Evolutionary conservation across 176 grass and related monocot genomes (phyloP).

Genomic region (Triticum timopheevii): DNA sequence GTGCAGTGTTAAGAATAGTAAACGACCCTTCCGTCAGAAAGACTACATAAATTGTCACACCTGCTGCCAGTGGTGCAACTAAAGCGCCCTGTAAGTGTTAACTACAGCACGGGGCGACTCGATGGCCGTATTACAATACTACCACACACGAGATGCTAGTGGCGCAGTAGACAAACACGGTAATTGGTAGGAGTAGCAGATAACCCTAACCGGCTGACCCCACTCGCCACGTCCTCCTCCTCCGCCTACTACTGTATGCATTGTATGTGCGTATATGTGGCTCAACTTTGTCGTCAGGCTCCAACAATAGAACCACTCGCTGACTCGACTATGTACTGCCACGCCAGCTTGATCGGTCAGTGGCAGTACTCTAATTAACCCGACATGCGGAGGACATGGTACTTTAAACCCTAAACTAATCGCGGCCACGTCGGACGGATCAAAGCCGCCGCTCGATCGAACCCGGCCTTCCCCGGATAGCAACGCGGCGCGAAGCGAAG

Average conservation of each 20-base stretch:
- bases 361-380: neutral
- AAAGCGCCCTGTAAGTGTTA: neutral
- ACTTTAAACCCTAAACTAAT: constrained; percentile 12
- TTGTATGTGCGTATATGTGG: neutral
- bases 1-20: neutral
- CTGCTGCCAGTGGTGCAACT: neutral
- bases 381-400: neutral
- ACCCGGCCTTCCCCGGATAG: neutral
- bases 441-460: neutral
- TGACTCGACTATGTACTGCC: neutral
- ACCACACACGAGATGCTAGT: neutral
- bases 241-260: neutral
- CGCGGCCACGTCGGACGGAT: constrained; percentile 30
- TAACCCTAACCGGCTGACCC: neutral
- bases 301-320: neutral
- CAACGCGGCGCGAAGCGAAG: neutral
- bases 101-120: neutral
- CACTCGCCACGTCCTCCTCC: constrained; percentile 37
- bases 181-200: neutral
- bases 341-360: neutral
- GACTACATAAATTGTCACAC: neutral
- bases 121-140: neutral
- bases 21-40: neutral
- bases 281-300: neutral
- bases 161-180: neutral